These are phyloP conservation scores for Pythium myriotylum DNA, from an alignment of 352 stramenopile species.

Conservation along the genomic window DNA sequence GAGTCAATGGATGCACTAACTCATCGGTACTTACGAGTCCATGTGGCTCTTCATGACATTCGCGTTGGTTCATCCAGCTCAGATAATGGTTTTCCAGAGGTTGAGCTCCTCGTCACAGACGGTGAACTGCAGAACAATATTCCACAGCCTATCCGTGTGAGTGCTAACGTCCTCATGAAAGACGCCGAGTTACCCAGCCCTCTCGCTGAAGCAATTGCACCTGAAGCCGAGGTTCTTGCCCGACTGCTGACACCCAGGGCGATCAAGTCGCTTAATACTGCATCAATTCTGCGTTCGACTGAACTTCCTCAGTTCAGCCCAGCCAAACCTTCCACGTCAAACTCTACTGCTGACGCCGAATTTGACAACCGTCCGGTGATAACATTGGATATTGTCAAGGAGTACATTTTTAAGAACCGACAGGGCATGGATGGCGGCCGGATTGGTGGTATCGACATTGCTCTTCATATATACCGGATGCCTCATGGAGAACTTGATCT, in stretches of 20 bases:
- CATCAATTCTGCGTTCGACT: constrained; percentile 20
- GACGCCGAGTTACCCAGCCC: constrained; percentile 16
- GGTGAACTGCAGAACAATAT: neutral
- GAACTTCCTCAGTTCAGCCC: constrained; percentile 26
- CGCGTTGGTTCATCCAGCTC: constrained; percentile 1
- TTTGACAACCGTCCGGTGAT: constrained; percentile 2
- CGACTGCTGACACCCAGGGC: constrained; percentile 10
- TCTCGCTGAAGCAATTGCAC: constrained; percentile 11
- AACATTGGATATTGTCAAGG: constrained; percentile 19
- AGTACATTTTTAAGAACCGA: constrained; percentile 25
- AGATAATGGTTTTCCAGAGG: constrained; percentile 7
- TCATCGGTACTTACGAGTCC: constrained; percentile 25
- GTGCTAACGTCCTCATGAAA: constrained; percentile 20
- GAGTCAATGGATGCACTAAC: constrained; percentile 26
- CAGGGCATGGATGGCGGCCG: neutral
- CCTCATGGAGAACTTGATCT: constrained; percentile 23
- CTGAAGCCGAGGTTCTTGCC: constrained; percentile 13
- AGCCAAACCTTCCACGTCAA: neutral
- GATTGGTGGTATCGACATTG: constrained; percentile 16
- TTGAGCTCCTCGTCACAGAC: constrained; percentile 23
- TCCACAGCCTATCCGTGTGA: constrained; percentile 13
- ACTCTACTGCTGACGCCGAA: neutral
- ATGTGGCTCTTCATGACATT: constrained; percentile 24
- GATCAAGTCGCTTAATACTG: constrained; percentile 21
- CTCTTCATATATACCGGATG: constrained; percentile 27